A percentile compares a stretch with the other conserved stretches of the same genome.
phyloP scores from a whole-genome alignment of 2,329 filamentous ascomycete genomes.

The Microdochium bolleyi region DNA sequence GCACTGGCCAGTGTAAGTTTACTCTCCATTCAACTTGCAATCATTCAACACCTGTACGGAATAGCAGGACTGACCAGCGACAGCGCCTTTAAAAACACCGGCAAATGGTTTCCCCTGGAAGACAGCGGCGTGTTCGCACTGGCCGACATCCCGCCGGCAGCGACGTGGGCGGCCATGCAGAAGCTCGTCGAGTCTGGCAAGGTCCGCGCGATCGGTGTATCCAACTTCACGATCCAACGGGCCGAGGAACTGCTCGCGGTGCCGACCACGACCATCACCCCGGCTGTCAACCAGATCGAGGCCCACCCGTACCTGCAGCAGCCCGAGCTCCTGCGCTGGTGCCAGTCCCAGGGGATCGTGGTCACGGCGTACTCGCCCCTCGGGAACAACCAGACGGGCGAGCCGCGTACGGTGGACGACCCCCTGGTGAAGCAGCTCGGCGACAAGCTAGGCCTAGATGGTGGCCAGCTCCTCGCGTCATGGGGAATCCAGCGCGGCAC shows the following conservation, averaged over 20 bases:
- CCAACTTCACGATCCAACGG: constrained; percentile 36
- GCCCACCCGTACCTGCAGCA: constrained; percentile 62
- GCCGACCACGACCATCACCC: constrained; percentile 44
- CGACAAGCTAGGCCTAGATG: constrained; percentile 27
- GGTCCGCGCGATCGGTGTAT: constrained; percentile 38
- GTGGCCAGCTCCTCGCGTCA: constrained; percentile 35
- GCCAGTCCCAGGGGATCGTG: constrained; percentile 48
- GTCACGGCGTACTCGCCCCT: constrained; percentile 59
- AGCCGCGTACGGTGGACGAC: constrained; percentile 40
- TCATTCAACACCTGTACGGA: neutral
- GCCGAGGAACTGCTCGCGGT: constrained; percentile 30
- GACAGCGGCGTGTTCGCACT: constrained; percentile 57
- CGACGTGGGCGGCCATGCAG: constrained; percentile 31
- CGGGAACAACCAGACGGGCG: constrained; percentile 39
- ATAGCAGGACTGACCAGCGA: constrained; percentile 25
- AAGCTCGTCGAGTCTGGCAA: constrained; percentile 27
- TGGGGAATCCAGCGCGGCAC: constrained; percentile 36
- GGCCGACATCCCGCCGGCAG: constrained; percentile 39
- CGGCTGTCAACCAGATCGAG: constrained; percentile 62
- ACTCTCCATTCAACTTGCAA: neutral
- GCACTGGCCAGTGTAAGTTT: constrained; percentile 33
- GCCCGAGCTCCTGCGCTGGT: constrained; percentile 46
- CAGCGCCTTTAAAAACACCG: constrained; percentile 45
- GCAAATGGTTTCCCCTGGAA: constrained; percentile 29
- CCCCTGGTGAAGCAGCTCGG: constrained; percentile 37